These are phyloP conservation scores for Orbilia quercus DNA, from an alignment of 2,329 filamentous ascomycete genomes.

Conservation along the genomic window DNA sequence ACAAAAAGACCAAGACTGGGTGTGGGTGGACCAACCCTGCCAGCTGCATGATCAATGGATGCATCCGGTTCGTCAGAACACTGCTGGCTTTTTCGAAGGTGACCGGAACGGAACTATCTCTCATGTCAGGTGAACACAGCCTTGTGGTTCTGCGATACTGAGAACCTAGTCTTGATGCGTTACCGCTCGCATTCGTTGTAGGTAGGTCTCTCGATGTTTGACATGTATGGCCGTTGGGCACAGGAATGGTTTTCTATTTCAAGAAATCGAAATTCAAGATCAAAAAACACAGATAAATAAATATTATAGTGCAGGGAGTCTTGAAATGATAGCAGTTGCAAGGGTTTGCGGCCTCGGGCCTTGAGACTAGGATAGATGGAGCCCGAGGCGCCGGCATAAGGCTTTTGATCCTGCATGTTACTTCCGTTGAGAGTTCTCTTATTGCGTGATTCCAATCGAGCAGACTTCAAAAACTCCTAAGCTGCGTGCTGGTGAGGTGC, in stretches of 20 bases:
- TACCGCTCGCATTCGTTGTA: too few relatives aligned
- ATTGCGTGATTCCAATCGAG: conserved; percentile 19
- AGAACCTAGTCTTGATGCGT: too few relatives aligned
- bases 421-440: neutral
- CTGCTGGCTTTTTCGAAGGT: neutral
- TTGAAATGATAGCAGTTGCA: too few relatives aligned
- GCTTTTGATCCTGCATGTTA: neutral
- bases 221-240: neutral
- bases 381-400: neutral
- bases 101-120: neutral
- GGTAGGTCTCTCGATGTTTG: neutral
- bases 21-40: conserved; percentile 12
- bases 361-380: neutral
- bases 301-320: too few relatives aligned
- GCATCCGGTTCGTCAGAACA: conserved; percentile 38
- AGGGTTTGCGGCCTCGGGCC: neutral
- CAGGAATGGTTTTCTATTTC: conserved; percentile 2
- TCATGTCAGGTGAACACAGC: conserved; percentile 14
- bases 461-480: too few relatives aligned
- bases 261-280: too few relatives aligned
- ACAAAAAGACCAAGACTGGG: conserved; percentile 15
- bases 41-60: conserved; percentile 16
- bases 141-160: neutral
- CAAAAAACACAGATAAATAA: too few relatives aligned
- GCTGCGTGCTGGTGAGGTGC: conserved; percentile 5